Evolutionary conservation across 2,329 filamentous ascomycete genomes (phyloP).

Genomic region (Exophiala bonariae): DNA sequence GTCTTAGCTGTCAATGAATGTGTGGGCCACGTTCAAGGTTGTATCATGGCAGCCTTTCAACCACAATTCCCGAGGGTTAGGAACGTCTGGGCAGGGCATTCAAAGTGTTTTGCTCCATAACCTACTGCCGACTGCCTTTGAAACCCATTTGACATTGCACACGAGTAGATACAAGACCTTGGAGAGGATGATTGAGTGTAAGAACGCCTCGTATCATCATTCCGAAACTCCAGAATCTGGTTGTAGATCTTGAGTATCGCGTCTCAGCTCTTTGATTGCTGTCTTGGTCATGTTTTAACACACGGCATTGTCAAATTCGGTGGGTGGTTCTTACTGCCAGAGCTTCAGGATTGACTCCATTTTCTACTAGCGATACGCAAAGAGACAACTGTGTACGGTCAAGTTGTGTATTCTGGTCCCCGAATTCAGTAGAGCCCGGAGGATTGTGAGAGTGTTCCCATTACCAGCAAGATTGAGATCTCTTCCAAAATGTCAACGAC

Average conservation of each 20-base stretch:
- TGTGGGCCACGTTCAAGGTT: too few relatives aligned
- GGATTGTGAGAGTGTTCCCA: too few relatives aligned
- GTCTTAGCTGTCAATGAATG: too few relatives aligned
- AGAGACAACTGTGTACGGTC: conserved; percentile 89
- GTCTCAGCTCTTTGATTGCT: conserved; percentile 48
- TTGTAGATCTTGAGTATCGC: conserved; percentile 36
- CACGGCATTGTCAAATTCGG: too few relatives aligned
- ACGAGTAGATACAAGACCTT: too few relatives aligned
- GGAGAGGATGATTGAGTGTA: too few relatives aligned
- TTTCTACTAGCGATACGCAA: conserved; percentile 95
- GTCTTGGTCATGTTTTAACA: conserved; percentile 27
- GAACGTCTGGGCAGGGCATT: too few relatives aligned
- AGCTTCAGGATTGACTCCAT: conserved; percentile 93
- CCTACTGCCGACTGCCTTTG: too few relatives aligned
- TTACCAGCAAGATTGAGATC: conserved; percentile 48
- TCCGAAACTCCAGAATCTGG: conserved; percentile 26
- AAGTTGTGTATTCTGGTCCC: conserved; percentile 79
- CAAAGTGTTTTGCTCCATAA: too few relatives aligned
- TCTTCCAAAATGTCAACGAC: conserved; percentile 53
- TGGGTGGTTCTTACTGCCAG: conserved; percentile 68
- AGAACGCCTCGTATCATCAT: conserved; percentile 10
- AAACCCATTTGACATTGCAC: too few relatives aligned
- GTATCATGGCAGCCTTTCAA: too few relatives aligned
- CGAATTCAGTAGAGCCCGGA: conserved; percentile 7
- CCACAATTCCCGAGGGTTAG: too few relatives aligned